phyloP scores from a whole-genome alignment of 768 basidiomycete genomes.

The Podaxis sp. region DNA sequence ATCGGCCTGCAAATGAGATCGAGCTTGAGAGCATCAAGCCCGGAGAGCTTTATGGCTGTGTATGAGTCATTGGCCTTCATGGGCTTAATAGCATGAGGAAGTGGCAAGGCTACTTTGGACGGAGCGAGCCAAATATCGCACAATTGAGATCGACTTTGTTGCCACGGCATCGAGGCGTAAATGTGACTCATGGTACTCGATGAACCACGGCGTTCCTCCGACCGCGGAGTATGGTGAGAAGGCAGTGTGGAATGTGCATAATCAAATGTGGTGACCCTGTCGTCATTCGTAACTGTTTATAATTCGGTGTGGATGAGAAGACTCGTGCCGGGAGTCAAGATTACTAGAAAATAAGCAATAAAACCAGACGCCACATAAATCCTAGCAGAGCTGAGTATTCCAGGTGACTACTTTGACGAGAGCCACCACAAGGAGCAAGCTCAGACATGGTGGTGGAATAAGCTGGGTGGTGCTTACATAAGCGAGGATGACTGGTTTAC shows the following conservation, averaged over 20 bases:
- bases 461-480: slow-evolving; percentile 3
- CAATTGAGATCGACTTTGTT: too few species aligned
- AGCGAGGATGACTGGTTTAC: background rate
- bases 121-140: too few species aligned
- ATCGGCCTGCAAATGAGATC: background rate
- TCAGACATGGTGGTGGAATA: background rate
- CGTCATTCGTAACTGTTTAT: background rate
- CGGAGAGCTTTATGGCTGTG: background rate
- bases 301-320: background rate
- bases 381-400: background rate
- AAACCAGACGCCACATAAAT: background rate
- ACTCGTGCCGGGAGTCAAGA: background rate
- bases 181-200: too few species aligned
- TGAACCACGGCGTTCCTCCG: background rate
- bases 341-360: background rate
- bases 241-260: background rate
- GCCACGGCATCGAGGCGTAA: too few species aligned
- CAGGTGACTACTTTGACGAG: background rate
- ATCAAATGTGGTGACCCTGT: background rate
- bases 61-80: background rate
- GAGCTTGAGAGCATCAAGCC: background rate
- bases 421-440: slow-evolving; percentile 3
- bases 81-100: background rate
- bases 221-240: background rate
- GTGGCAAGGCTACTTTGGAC: background rate